Evolutionary conservation across 2,329 filamentous ascomycete species (phyloP), one percentile per base, ranked within the genome.

Genomic region (Endothia cerciana): DNA sequence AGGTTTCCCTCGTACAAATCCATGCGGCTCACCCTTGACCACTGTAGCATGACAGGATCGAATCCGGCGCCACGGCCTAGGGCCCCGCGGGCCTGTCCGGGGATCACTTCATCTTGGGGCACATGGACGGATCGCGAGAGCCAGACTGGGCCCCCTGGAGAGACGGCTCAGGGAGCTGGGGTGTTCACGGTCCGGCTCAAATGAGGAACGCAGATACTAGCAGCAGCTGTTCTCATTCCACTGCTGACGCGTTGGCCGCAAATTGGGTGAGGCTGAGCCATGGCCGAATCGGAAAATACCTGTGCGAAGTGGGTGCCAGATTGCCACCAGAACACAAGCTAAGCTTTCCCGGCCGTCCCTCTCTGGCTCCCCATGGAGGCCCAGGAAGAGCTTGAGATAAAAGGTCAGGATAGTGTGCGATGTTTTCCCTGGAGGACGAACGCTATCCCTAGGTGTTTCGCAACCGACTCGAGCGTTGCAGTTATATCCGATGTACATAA

Each of bases 171-270:
- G 57, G 22, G 17, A 25, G 57, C 57, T 22, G 28, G 57, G 40
- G 47, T 60, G 57, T 45, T n/a, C 41, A 45, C 41, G 7, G 40
- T 33, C 17, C 10, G 51, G 41, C 58, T 41, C n/a, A 33, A 45
- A 59, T 25, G 36, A 59, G n/a, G 41, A 41, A 43, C 30, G 17
- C 7, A 30, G 40, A 28, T 40, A 33, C 19, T 13, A 43, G 57
- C 25, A 33, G 28, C 22, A 43, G 57, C 25, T 43, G n/a, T 58
- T 53, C 22, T 43, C 61, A 63, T 63, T 57, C 49, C 49, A 56
- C 61, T 63, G 61, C 61, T 63, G 61, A 63, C 61, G 61, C 61
- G 49, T 63, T 63, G 49, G 28, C 61, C 49, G 40, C 38, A 45
- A 36, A 63, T 43, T 45, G 38, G 49, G 51, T 19, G 40, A 57